phyloP scores from a whole-genome alignment of 2,329 filamentous ascomycete species.

The Botrytis hyacinthi region DNA sequence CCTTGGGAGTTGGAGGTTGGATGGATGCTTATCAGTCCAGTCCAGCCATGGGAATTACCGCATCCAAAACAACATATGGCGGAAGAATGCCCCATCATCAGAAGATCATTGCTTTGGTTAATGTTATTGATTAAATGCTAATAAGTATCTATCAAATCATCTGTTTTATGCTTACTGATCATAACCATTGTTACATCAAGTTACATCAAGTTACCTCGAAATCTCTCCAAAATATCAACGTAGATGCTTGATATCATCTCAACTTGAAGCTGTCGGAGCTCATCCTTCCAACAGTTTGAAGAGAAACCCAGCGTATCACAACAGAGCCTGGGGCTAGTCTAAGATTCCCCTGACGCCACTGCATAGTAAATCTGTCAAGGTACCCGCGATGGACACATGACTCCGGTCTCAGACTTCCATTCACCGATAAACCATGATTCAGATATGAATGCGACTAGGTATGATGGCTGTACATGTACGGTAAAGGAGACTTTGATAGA shows the following conservation, averaged over 20 bases:
- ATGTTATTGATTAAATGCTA: background rate
- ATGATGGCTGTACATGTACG: background rate
- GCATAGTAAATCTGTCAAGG: constrained; percentile 5
- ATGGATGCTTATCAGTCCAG: constrained; percentile 1
- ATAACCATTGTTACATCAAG: background rate
- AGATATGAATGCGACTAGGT: background rate
- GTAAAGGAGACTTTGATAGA: background rate
- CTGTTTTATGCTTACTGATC: background rate
- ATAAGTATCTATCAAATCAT: background rate
- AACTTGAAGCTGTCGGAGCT: background rate
- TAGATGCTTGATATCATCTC: background rate
- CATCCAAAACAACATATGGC: background rate
- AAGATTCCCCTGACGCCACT: constrained; percentile 12
- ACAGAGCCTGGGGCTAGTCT: background rate
- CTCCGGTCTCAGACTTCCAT: constrained; percentile 1
- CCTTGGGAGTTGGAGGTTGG: background rate
- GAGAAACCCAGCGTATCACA: constrained; percentile 8
- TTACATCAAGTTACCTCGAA: background rate
- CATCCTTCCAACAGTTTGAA: background rate
- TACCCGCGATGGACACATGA: constrained; percentile 12
- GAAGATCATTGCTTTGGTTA: background rate
- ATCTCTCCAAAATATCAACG: background rate
- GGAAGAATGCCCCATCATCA: constrained; percentile 3
- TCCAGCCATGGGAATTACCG: constrained; percentile 1
- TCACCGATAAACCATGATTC: background rate